These are phyloP conservation scores for Fusarium concolor DNA, from an alignment of 2,329 filamentous ascomycete genomes.

Conservation along the genomic window DNA sequence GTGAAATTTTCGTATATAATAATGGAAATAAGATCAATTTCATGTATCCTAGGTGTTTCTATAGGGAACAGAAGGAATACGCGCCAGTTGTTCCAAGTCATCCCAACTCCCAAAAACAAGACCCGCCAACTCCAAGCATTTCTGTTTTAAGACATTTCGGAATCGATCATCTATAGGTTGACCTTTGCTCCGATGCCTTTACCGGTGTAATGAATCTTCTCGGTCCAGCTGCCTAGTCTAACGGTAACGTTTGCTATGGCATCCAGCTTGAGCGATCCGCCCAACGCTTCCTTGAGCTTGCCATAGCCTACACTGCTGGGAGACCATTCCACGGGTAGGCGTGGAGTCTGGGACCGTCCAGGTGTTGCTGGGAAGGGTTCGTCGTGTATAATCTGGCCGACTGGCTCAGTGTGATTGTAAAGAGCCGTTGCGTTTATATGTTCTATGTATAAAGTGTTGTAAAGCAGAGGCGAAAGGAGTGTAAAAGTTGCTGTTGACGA, in stretches of 20 bases:
- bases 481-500: constrained; percentile 89
- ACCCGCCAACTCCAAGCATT: constrained; percentile 26
- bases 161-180: constrained; percentile 41
- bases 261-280: constrained; percentile 82
- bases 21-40: constrained; percentile 15
- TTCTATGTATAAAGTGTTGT: constrained; percentile 81
- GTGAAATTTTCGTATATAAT: not conserved
- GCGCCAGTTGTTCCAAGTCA: not conserved
- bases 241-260: constrained; percentile 81
- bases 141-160: constrained; percentile 3
- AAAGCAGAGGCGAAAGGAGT: constrained; percentile 79
- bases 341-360: constrained; percentile 77
- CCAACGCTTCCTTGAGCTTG: constrained; percentile 81
- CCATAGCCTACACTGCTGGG: constrained; percentile 84
- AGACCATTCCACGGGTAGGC: constrained; percentile 84
- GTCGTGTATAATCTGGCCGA: constrained; percentile 82
- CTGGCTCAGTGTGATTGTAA: constrained; percentile 81
- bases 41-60: constrained; percentile 13
- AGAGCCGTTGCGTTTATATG: constrained; percentile 85
- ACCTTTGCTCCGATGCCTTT: constrained; percentile 75
- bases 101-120: constrained; percentile 8
- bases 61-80: not conserved
- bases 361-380: constrained; percentile 81
- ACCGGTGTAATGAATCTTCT: constrained; percentile 77
- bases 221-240: constrained; percentile 78